Evolutionary conservation across 176 grass and related monocot genomes (phyloP), one percentile per base, ranked within the genome.

Genomic region (Miscanthus lutarioriparius): DNA sequence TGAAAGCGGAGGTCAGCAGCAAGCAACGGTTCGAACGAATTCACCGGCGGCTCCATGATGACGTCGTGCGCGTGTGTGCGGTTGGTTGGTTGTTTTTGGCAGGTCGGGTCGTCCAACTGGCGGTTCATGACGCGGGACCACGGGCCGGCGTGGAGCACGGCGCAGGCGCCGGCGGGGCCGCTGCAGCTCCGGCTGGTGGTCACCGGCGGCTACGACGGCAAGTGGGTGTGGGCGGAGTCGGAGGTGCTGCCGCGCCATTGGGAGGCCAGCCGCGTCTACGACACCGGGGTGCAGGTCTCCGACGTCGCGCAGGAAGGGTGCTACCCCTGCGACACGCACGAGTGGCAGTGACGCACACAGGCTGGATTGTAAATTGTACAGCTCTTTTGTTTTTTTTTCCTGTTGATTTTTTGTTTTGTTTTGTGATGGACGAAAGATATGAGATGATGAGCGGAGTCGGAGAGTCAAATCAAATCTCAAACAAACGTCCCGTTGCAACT

Each of bases 291-390:
- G 74, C 95, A 87, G 89, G 88, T 94, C 77, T 39, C 75, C 69
- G 92, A 97, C 74, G 84, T 92, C 76, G 95, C 95, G 62, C 90
- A 89, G 72, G 92, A 97, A 72, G 88, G 88, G 16, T 94, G 88
- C 90, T 77, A 80, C 61, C 86, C 82, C 44, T 84, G 84, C 81
- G 82, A 83, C 69, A 79, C 76, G 27, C 85, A 12, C 3, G 82
- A 90, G 39, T 97, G 94, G 94, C 83, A 83, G 64, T 93, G 78
- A 92, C 15, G 48, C 44, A 0, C 39, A 13, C 48, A 8, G 8
- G n/a, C 64, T 11, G 26, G 6, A 26, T 38, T 15, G 13, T 45
- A 17, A 15, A 54, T 10, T 82, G 88, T 90, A 90, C 78, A 90
- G 70, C 25, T 44, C 35, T 48, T 71, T 8, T 11, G 15, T 47